phyloP scores from a whole-genome alignment of 2,329 filamentous ascomycete species.

The Botrytis tulipae region DNA sequence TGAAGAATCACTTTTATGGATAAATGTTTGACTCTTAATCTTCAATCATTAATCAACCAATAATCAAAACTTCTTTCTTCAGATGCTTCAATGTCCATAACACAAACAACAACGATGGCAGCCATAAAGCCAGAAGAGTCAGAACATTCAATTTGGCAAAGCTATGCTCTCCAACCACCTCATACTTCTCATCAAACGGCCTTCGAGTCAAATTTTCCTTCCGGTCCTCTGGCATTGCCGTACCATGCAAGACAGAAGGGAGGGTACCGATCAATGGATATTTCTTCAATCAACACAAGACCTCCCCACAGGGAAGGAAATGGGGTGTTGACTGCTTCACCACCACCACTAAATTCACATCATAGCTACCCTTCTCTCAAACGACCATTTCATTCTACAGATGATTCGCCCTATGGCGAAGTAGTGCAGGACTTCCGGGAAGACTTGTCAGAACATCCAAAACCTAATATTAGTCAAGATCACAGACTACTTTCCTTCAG shows the following conservation, averaged over 20 bases:
- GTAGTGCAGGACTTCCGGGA: conserved; percentile 35
- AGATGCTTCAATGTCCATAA: conserved; percentile 38
- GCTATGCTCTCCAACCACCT: conserved; percentile 36
- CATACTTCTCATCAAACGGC: conserved; percentile 30
- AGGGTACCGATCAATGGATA: conserved; percentile 37
- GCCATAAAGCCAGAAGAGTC: conserved; percentile 39
- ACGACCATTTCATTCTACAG: conserved; percentile 34
- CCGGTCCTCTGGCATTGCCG: conserved; percentile 29
- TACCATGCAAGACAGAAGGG: conserved; percentile 35
- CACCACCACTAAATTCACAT: conserved; percentile 34
- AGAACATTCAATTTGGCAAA: conserved; percentile 37
- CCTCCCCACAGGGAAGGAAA: conserved; percentile 29
- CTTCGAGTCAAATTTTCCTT: conserved; percentile 33
- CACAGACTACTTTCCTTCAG: conserved; percentile 39
- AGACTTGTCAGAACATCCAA: conserved; percentile 34
- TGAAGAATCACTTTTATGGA: conserved; percentile 26
- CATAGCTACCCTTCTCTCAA: conserved; percentile 39
- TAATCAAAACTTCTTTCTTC: conserved; percentile 25
- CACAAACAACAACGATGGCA: conserved; percentile 38
- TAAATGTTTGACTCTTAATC: conserved; percentile 27
- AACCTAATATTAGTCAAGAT: conserved; percentile 39
- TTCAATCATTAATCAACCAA: conserved; percentile 19
- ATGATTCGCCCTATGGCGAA: conserved; percentile 35
- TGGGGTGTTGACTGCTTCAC: conserved; percentile 33
- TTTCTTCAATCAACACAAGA: conserved; percentile 33